Conservation (phyloP, 768 basidiomycete species). For the Aureoboletus auriporus region DNA sequence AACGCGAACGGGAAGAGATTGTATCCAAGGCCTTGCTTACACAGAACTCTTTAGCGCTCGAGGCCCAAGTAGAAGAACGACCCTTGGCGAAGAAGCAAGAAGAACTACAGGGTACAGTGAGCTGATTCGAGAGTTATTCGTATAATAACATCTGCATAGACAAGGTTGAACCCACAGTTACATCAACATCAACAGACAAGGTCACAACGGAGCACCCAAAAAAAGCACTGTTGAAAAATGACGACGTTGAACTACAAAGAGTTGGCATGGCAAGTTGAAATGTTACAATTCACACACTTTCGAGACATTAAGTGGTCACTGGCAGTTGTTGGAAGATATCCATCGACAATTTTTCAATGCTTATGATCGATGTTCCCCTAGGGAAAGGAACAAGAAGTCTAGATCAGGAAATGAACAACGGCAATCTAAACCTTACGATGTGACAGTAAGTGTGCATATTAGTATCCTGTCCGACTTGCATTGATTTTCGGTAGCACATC, state of each 20-base stretch:
- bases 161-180: constrained; percentile 8
- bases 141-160: constrained; percentile 7
- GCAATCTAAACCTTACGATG: constrained; percentile 52
- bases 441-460: constrained; percentile 55
- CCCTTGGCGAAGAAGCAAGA: constrained; percentile 89
- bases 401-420: constrained; percentile 23
- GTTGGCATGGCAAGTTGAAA: constrained; percentile 59
- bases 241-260: constrained; percentile 78
- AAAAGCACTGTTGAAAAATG: constrained; percentile 81
- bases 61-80: constrained; percentile 81
- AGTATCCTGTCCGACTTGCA: neutral
- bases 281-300: neutral
- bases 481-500: constrained; percentile 53
- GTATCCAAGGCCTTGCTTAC: constrained; percentile 56
- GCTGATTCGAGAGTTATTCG: constrained; percentile 8
- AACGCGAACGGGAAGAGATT: constrained; percentile 42
- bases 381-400: constrained; percentile 28
- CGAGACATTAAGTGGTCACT: neutral
- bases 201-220: constrained; percentile 44
- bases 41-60: constrained; percentile 70
- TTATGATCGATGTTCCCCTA: constrained; percentile 44
- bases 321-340: constrained; percentile 75
- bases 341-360: constrained; percentile 73
- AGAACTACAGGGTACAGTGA: constrained; percentile 51
- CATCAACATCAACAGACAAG: constrained; percentile 20